Evolutionary conservation across 768 basidiomycete genomes (phyloP).

Genomic region (Lactifluus volemus): DNA sequence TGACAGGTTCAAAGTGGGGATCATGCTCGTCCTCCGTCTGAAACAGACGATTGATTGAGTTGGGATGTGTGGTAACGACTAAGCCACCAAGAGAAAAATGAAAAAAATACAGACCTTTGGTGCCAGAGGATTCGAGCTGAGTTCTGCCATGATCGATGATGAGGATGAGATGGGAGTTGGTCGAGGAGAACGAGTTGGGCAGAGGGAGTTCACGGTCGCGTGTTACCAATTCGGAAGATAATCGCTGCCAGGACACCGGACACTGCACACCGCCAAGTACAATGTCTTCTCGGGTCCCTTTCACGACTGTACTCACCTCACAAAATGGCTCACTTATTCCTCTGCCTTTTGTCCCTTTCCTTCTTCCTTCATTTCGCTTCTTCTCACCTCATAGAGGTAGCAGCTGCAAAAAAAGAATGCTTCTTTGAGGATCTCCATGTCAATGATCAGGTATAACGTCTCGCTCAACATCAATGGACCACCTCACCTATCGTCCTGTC

Average conservation of each 20-base stretch:
- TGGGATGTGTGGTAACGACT: neutral
- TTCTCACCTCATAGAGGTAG: conserved; percentile 66
- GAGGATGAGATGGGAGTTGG: conserved; percentile 10
- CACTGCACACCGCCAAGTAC: neutral
- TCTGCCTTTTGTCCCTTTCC: conserved; percentile 34
- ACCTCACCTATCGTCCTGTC: neutral
- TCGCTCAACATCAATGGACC: neutral
- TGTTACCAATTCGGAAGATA: conserved; percentile 5
- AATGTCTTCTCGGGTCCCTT: neutral
- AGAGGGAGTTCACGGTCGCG: conserved; percentile 23
- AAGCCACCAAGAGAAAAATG: neutral
- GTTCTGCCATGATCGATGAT: conserved; percentile 18
- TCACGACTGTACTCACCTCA: neutral
- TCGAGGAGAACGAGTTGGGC: conserved; percentile 15
- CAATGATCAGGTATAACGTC: conserved; percentile 69
- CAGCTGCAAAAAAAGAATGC: conserved; percentile 81
- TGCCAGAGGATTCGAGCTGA: conserved; percentile 45
- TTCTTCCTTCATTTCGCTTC: conserved; percentile 31
- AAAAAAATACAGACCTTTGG: conserved; percentile 48
- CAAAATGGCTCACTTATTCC: conserved; percentile 35
- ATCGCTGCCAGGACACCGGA: conserved; percentile 10
- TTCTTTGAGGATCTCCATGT: conserved; percentile 92
- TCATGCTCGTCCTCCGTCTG: conserved; percentile 68
- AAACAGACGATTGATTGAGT: conserved; percentile 10
- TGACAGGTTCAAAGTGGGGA: conserved; percentile 91